These are phyloP conservation scores for Alternaria longipes DNA, from an alignment of 2,329 filamentous ascomycete species.

Conservation along the genomic window DNA sequence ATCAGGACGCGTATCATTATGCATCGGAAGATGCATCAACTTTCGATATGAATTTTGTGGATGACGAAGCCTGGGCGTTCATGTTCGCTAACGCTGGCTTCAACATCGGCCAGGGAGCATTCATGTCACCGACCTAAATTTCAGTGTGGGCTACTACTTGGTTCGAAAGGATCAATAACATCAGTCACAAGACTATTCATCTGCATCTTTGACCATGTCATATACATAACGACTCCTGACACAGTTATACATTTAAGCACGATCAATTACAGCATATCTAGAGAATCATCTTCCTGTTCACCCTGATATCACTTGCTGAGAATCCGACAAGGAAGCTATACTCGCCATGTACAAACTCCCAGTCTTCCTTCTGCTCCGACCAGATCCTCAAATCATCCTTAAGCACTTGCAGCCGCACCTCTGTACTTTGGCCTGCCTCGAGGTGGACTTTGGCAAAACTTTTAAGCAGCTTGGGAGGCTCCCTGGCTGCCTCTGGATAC, in stretches of 20 bases:
- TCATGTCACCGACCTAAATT: not conserved
- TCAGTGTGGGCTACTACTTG: not conserved
- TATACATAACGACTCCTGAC: accelerated
- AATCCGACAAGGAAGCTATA: not conserved
- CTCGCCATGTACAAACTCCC: not conserved
- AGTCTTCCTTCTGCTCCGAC: not conserved
- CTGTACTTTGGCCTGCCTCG: not conserved
- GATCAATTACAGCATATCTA: accelerated
- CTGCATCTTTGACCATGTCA: too few species aligned
- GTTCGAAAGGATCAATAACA: too few species aligned
- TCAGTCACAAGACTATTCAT: too few species aligned
- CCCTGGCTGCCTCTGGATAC: not conserved
- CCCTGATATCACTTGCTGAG: not conserved
- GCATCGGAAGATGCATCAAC: not conserved
- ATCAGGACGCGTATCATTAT: not conserved
- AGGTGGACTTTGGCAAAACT: not conserved
- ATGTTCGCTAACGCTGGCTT: not conserved
- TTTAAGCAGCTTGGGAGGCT: not conserved
- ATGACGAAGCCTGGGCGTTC: not conserved
- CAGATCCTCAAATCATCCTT: not conserved
- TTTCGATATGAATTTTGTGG: not conserved
- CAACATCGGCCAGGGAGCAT: not conserved
- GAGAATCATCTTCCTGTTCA: not conserved
- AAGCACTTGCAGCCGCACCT: not conserved
- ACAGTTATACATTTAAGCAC: not conserved